A percentile compares a stretch with the other conserved stretches of the same genome.
Evolutionary conservation across 2,329 filamentous ascomycete genomes (phyloP).

Genomic region (Ceratocystis colombiana): DNA sequence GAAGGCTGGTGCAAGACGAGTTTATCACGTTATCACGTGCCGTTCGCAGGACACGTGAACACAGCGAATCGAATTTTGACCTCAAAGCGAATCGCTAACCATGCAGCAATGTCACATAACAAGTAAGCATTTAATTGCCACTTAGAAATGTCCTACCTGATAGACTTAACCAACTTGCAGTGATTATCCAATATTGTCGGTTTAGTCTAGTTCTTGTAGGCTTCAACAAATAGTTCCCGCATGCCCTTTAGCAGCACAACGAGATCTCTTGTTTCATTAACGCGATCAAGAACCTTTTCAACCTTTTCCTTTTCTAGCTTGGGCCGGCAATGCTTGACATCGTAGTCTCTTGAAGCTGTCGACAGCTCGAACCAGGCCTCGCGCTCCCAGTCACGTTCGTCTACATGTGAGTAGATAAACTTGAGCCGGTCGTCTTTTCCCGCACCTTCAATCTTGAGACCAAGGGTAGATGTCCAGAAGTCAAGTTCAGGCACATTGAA

Average conservation of each 20-base stretch:
- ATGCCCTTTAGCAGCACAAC: conserved; percentile 67
- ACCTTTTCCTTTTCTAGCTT: conserved; percentile 71
- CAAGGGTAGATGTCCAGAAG: conserved; percentile 90
- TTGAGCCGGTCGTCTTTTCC: conserved; percentile 75
- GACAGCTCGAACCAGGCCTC: conserved; percentile 92
- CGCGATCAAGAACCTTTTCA: conserved; percentile 62
- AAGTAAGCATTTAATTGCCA: background rate
- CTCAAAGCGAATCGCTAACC: background rate
- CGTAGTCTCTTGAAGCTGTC: conserved; percentile 72
- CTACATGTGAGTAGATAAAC: conserved; percentile 79
- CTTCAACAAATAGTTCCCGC: conserved; percentile 65
- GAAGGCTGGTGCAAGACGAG: background rate
- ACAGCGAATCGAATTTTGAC: background rate
- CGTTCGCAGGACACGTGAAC: background rate
- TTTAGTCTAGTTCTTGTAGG: conserved; percentile 38
- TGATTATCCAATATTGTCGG: background rate
- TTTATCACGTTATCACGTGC: conserved; percentile 12
- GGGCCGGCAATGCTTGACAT: conserved; percentile 68
- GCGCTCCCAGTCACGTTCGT: conserved; percentile 76
- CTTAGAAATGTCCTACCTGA: background rate
- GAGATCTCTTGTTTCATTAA: conserved; percentile 73
- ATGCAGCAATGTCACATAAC: background rate
- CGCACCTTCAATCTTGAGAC: conserved; percentile 79
- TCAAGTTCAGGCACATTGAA: conserved; percentile 89
- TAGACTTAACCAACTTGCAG: background rate